A percentile compares a stretch with the other conserved stretches of the same genome.
phyloP scores from a whole-genome alignment of 192 early-diverging fungal genomes.

The Dissophora globulifera region DNA sequence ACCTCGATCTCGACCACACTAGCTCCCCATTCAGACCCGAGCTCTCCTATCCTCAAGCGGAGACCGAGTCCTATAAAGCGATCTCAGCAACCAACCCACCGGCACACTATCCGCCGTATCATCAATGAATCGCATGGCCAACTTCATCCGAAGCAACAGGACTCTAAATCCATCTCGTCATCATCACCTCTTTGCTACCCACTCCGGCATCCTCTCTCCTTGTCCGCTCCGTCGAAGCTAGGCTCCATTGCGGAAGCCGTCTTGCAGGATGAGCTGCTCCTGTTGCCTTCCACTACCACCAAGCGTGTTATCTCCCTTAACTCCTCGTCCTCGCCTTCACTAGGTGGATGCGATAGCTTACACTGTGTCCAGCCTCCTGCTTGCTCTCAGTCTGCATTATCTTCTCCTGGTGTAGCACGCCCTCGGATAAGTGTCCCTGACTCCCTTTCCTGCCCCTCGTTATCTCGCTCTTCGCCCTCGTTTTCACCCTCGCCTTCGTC shows the following conservation, averaged over 20 bases:
- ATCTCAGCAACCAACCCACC: slow-evolving; percentile 23
- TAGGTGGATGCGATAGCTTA: background rate
- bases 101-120: slow-evolving; percentile 24
- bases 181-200: background rate
- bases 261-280: slow-evolving; percentile 16
- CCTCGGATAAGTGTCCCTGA: background rate
- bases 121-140: slow-evolving; percentile 12
- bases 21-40: background rate
- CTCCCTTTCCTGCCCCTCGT: slow-evolving; percentile 2
- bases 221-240: background rate
- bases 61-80: slow-evolving; percentile 18
- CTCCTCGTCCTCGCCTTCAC: background rate
- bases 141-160: slow-evolving; percentile 21
- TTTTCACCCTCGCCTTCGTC: background rate
- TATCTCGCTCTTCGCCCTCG: background rate
- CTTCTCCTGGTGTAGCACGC: too few species aligned
- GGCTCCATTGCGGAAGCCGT: slow-evolving; percentile 27
- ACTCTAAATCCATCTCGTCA: background rate
- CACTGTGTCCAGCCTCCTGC: background rate
- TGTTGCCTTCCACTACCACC: slow-evolving; percentile 1
- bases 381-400: background rate
- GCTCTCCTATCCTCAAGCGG: background rate
- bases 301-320: too few species aligned
- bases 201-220: background rate
- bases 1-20: background rate